Conservation (phyloP, 305 asterid genomes). For the Rubia peregrina region DNA sequence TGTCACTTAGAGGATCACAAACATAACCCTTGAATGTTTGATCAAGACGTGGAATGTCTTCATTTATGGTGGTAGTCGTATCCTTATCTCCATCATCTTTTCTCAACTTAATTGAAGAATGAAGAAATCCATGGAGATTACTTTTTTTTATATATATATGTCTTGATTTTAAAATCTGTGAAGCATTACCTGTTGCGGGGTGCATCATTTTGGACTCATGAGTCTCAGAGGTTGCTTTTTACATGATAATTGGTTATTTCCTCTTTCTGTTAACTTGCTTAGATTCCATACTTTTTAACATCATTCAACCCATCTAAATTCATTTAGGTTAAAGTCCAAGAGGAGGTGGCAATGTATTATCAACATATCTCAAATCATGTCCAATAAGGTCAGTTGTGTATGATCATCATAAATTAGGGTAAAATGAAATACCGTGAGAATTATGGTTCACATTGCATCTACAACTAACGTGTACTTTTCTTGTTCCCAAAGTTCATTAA, state of each 20-base stretch:
- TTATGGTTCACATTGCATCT: not conserved
- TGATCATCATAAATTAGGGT: not conserved
- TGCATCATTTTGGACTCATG: not conserved
- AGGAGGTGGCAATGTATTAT: not conserved
- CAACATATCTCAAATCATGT: not conserved
- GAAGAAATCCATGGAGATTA: not conserved
- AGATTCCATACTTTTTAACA: not conserved
- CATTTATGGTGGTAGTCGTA: no score
- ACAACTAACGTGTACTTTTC: not conserved
- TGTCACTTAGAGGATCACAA: no score
- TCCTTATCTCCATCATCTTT: no score
- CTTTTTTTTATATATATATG: not conserved
- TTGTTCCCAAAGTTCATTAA: not conserved
- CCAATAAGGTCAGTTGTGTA: not conserved
- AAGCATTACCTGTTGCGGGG: not conserved
- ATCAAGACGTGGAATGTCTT: no score
- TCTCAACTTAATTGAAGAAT: no score
- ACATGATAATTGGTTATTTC: not conserved
- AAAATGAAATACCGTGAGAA: not conserved
- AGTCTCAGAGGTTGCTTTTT: not conserved
- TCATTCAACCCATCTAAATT: not conserved
- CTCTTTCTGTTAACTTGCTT: no score
- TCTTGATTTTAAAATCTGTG: not conserved
- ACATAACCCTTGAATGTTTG: no score
- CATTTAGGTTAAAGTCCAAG: not conserved